These are phyloP conservation scores for Ogataea methylovora DNA, from an alignment of 805 yeast species.

Conservation along the genomic window DNA sequence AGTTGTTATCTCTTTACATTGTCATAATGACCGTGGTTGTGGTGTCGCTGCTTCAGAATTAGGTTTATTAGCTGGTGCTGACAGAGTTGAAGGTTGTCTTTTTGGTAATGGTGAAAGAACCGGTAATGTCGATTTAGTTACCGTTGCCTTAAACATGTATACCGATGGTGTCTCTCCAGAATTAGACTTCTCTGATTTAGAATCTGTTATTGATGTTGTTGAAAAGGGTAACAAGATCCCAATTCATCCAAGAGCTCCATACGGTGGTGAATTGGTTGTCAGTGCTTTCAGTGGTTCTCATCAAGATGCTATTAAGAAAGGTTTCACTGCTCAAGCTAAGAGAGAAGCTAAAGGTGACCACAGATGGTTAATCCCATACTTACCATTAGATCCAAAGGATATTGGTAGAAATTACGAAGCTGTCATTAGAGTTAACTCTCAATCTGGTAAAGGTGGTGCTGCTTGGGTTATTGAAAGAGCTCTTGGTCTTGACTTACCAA, in stretches of 20 bases:
- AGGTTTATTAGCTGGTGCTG: slow-evolving; percentile 77
- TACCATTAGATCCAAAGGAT: slow-evolving; percentile 77
- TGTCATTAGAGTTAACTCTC: slow-evolving; percentile 76
- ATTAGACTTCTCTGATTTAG: slow-evolving; percentile 63
- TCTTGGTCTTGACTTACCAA: slow-evolving; percentile 67
- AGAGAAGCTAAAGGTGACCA: slow-evolving; percentile 40
- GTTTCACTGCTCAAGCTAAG: slow-evolving; percentile 39
- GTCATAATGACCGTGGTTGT: slow-evolving; percentile 78
- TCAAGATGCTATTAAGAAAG: slow-evolving; percentile 31
- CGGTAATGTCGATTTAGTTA: slow-evolving; percentile 73
- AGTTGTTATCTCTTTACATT: slow-evolving; percentile 61
- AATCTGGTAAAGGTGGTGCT: slow-evolving; percentile 86
- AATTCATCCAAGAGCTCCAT: slow-evolving; percentile 69
- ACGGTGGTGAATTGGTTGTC: slow-evolving; percentile 72
- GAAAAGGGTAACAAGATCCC: slow-evolving; percentile 77
- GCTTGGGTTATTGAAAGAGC: slow-evolving; percentile 73
- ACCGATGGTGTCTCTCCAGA: slow-evolving; percentile 71
- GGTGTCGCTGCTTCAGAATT: slow-evolving; percentile 80
- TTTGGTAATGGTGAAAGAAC: slow-evolving; percentile 84
- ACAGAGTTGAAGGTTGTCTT: slow-evolving; percentile 77
- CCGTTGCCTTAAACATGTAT: slow-evolving; percentile 70
- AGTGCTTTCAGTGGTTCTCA: slow-evolving; percentile 65
- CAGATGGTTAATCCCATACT: slow-evolving; percentile 66
- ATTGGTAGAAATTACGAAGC: slow-evolving; percentile 79
- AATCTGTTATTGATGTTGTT: slow-evolving; percentile 56